Evolutionary conservation across 1,284 basidiomycete genomes (phyloP), one percentile per base, ranked within the genome.

Genomic region (Thelephora terrestris): DNA sequence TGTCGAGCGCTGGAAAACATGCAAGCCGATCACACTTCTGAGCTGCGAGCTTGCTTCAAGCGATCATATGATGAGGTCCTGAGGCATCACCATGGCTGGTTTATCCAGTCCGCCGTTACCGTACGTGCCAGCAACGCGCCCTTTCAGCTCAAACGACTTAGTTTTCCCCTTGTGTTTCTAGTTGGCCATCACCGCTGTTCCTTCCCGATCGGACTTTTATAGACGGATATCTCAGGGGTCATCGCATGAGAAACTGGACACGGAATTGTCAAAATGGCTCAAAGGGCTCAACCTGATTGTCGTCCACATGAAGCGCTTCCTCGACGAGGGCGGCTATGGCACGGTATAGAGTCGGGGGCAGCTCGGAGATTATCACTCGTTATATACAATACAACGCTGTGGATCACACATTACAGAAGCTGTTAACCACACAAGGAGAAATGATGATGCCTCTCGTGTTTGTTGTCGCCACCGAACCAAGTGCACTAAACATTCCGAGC

Each of bases 121-220:
- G 91, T 94, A 62, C 66, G 89, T 79, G 27, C 34, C 49, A 14
- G 20, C 6, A 10, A 16, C 23, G 27, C 20, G 5, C 18, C 39
- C 18, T 42, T 42, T 42, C 14, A 18, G 18, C 29, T 14, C 29
- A 32, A 14, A 32, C 29, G 3, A 12, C 47, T 39, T 38, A 44
- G 23, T 42, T 34, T 25, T 10, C 14, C 12, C 12, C 9, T 14
- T 12, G 29, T 27, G n/a, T 43, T 34, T 36, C 39, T 50, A 95
- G 90, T 77, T 97, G 49, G 95, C 94, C 7, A 92, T 99, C 68
- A 88, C 88, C 58, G 90, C 94, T 0, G 94, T 89, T 53, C 95
- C 95, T 2, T 81, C 84, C 61, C 85, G 95, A 43, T 71, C 74
- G 29, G 87, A 89, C 53, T 97, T 99, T 63, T 92, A 91, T 66